Evolutionary conservation across 805 yeast species (phyloP), one percentile per base, ranked within the genome.

Genomic region (Hanseniaspora vineae): DNA sequence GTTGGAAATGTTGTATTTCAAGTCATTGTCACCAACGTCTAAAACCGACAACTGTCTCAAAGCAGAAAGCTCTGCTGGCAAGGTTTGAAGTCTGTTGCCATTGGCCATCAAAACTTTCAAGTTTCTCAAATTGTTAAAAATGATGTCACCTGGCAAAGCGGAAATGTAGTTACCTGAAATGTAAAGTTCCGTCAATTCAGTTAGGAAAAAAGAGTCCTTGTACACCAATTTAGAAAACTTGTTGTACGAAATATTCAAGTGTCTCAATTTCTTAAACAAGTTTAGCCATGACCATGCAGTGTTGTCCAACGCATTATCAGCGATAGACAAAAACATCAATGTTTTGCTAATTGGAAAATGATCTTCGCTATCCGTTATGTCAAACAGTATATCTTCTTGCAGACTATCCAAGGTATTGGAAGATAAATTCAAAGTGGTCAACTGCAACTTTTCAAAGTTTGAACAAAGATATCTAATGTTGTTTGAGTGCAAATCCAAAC

Each of bases 1-100:
- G 62, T 92, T 92, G 2, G 92, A 83, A 48, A 90, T 87, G 57
- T 92, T 92, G 64, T 92, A 92, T 58, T 88, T 84, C 64, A 92
- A 69, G 51, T 80, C 81, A 61, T 92, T 92, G 2, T 94, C 84
- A 3, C 97, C 95, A 15, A 86, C 92, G 66, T 92, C 99, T 35
- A 92, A 71, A 10, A 80, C 81, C 32, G 74, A 75, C 57, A 92
- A 66, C 23, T 76, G 72, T 1, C 66, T 59, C 43, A 88, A 71
- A 49, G 80, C 80, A 9, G 90, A 78, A 44, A 92, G 64, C 59
- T 90, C 98, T 0, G 96, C 82, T 0, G 98, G 97, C 42, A 92
- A 66, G 0, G 96, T 77, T 44, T 84, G 84, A 53, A 92, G 73
- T 58, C 84, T 83, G 61, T 92, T 92, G 55, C 86, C 85, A 61